A percentile compares a stretch with the other conserved stretches of the same genome.
phyloP scores from a whole-genome alignment of 192 early-diverging fungal species.

The Coemansia sp. region DNA sequence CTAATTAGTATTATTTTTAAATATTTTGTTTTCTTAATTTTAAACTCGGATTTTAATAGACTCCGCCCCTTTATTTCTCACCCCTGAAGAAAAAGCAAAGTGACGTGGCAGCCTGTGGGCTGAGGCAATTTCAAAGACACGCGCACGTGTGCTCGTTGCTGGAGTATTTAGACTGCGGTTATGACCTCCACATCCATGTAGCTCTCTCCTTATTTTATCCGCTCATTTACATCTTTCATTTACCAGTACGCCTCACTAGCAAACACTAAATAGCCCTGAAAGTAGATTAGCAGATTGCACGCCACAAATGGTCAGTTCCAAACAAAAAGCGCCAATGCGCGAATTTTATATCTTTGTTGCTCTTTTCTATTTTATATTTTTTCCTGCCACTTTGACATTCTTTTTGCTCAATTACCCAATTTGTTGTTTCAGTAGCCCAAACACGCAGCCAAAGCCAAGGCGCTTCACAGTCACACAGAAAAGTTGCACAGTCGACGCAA shows the following conservation, averaged over 20 bases:
- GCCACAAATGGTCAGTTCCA: constrained; percentile 1
- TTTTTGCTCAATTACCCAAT: not conserved
- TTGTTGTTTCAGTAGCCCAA: not conserved
- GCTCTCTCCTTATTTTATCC: not conserved
- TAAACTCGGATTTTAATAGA: not conserved
- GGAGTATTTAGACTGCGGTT: not conserved
- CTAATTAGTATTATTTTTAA: constrained; percentile 1
- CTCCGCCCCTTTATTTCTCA: constrained; percentile 1
- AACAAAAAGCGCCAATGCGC: not conserved
- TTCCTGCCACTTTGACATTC: not conserved
- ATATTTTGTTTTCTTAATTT: not conserved
- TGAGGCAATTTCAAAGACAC: not conserved
- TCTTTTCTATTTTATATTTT: not conserved
- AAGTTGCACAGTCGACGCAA: constrained; percentile 5
- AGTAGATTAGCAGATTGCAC: not conserved
- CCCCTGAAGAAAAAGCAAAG: not conserved
- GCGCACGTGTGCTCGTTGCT: not conserved
- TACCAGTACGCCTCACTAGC: not conserved
- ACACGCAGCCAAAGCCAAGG: not conserved
- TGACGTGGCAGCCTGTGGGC: constrained; percentile 2
- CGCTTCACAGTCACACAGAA: not conserved
- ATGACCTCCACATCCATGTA: not conserved
- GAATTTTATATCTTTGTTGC: not conserved
- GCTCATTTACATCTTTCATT: not conserved
- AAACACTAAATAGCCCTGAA: not conserved